Conservation (phyloP, 1,284 basidiomycete genomes). For the Puccinia triticina region DNA sequence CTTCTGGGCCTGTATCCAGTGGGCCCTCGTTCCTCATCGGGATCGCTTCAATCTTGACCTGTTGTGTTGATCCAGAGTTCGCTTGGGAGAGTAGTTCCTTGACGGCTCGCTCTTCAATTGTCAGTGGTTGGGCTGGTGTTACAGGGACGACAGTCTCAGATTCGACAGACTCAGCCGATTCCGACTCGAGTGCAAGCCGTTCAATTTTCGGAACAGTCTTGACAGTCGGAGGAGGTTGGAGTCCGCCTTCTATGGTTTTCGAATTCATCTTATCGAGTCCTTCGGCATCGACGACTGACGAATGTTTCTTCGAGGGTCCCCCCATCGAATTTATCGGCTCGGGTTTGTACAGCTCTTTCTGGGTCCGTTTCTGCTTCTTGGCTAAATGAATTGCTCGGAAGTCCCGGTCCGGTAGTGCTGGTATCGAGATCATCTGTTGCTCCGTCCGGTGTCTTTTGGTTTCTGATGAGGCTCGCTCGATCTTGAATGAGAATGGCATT, state of each 20-base stretch:
- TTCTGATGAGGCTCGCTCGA: neutral
- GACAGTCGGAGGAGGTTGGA: neutral
- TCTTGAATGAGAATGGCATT: slow-evolving; percentile 43
- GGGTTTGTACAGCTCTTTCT: slow-evolving; percentile 30
- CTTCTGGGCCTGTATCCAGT: neutral
- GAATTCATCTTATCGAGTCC: slow-evolving; percentile 47
- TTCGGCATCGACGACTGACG: neutral
- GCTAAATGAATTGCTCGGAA: slow-evolving; percentile 39
- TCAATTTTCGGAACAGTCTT: neutral
- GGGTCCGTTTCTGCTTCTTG: slow-evolving; percentile 16
- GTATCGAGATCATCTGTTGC: neutral
- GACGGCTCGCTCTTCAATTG: slow-evolving; percentile 40
- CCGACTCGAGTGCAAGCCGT: neutral
- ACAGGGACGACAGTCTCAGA: neutral
- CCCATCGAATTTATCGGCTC: slow-evolving; percentile 34
- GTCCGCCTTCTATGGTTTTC: slow-evolving; percentile 11
- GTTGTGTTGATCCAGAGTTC: neutral
- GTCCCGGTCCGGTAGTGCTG: slow-evolving; percentile 33
- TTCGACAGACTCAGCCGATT: neutral
- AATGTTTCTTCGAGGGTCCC: neutral
- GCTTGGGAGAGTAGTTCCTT: slow-evolving; percentile 31
- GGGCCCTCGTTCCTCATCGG: neutral
- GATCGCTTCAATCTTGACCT: slow-evolving; percentile 24
- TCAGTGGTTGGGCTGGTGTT: slow-evolving; percentile 26
- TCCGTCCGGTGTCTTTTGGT: neutral